Base-by-base conservation (phyloP, 148 eudicot genomes). In the Camellia sinensis region DNA sequence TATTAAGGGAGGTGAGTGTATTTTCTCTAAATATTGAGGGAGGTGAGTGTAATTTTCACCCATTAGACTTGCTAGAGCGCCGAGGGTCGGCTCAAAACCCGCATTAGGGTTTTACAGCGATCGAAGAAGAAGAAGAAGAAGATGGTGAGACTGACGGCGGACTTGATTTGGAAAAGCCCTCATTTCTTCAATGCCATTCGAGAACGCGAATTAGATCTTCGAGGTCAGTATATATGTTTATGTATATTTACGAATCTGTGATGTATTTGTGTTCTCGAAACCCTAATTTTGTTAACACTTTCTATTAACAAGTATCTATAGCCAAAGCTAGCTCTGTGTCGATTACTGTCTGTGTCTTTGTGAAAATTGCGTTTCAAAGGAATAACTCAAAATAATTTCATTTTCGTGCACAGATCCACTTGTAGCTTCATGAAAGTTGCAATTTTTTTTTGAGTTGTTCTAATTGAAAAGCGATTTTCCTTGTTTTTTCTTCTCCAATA, bases 81-180 rank as follows among this genome's bases (percentile, higher is more conserved):
- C 40, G 57, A 44, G 72, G 52, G 17, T 71, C 52, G 15, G 54
- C 74, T 14, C 70, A 46, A 66, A 37, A 66, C 57, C 44, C 43
- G 78, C n/a, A 74, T 1, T 60, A 3, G 78, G 66, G 59, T 59
- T 65, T 52, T 77, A 5, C 44, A 56, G 52, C 4, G 54, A 75
- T 67, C 17, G 18, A 66, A 62, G 18, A 12, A 77, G 61, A 52
- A 66, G 48, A 61, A 3, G 11, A 19, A 21, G 72, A 77, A 73
- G 81, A 92, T 95, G 99, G 99, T 93, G 87, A 85, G 97, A 78
- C 69, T 96, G 12, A 96, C 91, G 6, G 99, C 95, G 19, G 97
- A 93, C 81, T 89, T 96, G 81, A 91, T 96, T 3, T 96, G 99
- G 99, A 93, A 96, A 82, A 92, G 99, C 84, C 95, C 99, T 82